Base-by-base conservation (phyloP, 768 basidiomycete genomes). In the Gloeostereum incarnatum region DNA sequence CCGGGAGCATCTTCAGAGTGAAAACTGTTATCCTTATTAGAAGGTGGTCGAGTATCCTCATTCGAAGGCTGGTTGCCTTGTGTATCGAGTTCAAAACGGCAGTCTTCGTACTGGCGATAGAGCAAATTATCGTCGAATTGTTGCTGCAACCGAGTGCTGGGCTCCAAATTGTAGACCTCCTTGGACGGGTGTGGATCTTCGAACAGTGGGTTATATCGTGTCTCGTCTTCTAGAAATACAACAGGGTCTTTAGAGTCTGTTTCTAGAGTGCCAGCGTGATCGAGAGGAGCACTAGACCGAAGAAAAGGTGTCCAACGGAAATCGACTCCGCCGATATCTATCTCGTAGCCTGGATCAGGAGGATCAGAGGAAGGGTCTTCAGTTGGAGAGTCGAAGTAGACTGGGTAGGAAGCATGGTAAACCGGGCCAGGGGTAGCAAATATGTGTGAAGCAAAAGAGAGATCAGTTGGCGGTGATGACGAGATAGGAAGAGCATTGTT, bases 241-340 rank as follows among this genome's bases (percentile, higher is more conserved):
- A 32, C 31, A 2, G 13, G 14, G 6, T 26, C 14, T 5, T 9
- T 19, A 16, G 25, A n/a, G 25, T 25, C 17, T 3, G 29, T 13
- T 30, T 30, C 13, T 6, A 17, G 13, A 30, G 13, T 30, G 29
- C 29, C 17, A 13, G 13, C 29, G 13, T 30, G 29, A n/a, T n/a
- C 29, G 17, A 30, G 29, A 17, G 17, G 16, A 20, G 21, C 13
- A 17, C 33, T 34, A 11, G 60, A 59, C 35, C 60, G 52, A 39
- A 66, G 49, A 45, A 79, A 81, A 6, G 69, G 68, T 32, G 58
- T 53, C 78, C 79, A 81, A 36, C 50, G 63, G 45, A 81, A 81
- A 47, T 72, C 71, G 6, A 80, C 54, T 3, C 49, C 48, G 5
- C 58, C 52, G 26, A 62, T 53, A 42, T 68, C 61, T 29, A 71